phyloP scores from a whole-genome alignment of 306 rosid genomes.

The Malus domestica region DNA sequence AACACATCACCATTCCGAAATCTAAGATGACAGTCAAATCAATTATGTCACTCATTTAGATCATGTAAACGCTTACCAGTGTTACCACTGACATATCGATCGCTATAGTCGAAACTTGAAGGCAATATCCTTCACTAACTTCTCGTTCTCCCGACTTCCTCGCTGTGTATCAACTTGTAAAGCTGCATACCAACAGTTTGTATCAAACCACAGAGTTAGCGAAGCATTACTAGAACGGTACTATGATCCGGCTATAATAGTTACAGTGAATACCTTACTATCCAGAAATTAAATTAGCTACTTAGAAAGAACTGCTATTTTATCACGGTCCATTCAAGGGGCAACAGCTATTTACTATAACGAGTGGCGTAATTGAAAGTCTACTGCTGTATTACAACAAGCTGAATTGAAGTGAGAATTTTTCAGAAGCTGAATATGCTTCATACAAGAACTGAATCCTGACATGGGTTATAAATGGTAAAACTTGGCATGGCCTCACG shows the following conservation, averaged over 20 bases:
- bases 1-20: not conserved
- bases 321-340: not conserved
- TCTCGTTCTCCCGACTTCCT: slow-evolving; percentile 48
- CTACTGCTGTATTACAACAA: not conserved
- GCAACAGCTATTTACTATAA: not conserved
- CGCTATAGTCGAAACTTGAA: slow-evolving; percentile 32
- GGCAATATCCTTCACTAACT: slow-evolving; percentile 48
- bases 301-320: not conserved
- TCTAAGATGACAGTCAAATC: not conserved
- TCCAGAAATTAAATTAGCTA: not conserved
- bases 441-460: not conserved
- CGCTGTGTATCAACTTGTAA: slow-evolving; percentile 42
- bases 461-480: not conserved
- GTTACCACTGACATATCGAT: slow-evolving; percentile 24
- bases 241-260: not conserved
- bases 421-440: not conserved
- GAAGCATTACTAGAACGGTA: not conserved
- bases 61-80: not conserved
- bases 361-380: not conserved
- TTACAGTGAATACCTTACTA: not conserved
- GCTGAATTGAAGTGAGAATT: not conserved
- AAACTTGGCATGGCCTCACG: not conserved
- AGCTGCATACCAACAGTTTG: slow-evolving; percentile 33
- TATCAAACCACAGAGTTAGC: not conserved
- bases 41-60: not conserved